These are phyloP conservation scores for Saccharomyces cerevisiae DNA, from an alignment of 805 yeast genomes.

Conservation along the genomic window DNA sequence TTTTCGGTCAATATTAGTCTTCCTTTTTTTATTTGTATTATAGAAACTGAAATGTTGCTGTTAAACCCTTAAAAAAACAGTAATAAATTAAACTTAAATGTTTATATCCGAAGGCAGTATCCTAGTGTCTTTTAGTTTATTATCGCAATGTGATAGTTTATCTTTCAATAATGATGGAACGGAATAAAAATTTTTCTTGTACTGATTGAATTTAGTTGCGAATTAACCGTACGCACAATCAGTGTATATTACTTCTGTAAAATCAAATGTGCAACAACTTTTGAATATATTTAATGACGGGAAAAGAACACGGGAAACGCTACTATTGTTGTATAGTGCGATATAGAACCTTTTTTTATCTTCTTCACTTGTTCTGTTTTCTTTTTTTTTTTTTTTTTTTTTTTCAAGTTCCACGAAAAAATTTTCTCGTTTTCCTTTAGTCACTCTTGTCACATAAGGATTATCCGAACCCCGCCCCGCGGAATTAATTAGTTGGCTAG, in stretches of 20 bases:
- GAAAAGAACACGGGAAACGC: neutral
- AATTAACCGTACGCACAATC: neutral
- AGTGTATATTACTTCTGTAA: neutral
- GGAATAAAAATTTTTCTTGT: neutral
- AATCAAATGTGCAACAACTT: neutral
- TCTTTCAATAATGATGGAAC: neutral
- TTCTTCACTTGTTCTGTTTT: neutral
- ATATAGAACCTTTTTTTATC: neutral
- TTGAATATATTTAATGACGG: neutral
- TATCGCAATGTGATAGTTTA: neutral
- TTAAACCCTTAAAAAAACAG: neutral
- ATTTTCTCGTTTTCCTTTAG: constrained; percentile 3
- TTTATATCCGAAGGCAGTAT: neutral
- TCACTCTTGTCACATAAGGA: neutral
- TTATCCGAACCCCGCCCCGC: neutral
- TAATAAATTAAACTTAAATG: neutral
- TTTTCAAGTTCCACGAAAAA: constrained; percentile 8
- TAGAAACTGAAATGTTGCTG: neutral
- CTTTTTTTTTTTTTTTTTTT: constrained; percentile 5
- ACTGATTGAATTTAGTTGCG: neutral
- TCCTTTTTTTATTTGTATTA: neutral
- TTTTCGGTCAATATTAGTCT: neutral
- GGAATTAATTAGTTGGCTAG: constrained; percentile 11
- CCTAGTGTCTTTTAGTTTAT: neutral
- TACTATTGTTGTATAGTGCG: neutral